Evolutionary conservation across 495 filamentous ascomycete genomes (phyloP).

Genomic region (Penicillium turbatum): DNA sequence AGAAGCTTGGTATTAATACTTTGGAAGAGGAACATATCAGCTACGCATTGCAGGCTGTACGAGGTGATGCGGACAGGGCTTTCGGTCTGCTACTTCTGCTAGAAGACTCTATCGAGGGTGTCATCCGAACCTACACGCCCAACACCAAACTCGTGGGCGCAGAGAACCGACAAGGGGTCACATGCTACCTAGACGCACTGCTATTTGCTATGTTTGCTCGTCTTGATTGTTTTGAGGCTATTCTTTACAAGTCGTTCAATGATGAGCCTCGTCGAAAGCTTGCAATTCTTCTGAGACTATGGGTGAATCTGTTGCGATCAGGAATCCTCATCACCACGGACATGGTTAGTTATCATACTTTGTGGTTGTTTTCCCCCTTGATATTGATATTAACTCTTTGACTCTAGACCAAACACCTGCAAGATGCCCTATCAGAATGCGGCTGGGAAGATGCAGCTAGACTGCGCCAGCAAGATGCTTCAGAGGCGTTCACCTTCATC

Average conservation of each 20-base stretch:
- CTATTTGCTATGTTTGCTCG: slow-evolving; percentile 96
- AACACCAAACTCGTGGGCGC: slow-evolving; percentile 73
- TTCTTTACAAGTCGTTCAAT: slow-evolving; percentile 65
- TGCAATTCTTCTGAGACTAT: slow-evolving; percentile 70
- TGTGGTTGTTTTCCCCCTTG: not conserved
- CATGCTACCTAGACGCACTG: slow-evolving; percentile 88
- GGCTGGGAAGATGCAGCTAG: slow-evolving; percentile 82
- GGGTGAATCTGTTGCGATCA: slow-evolving; percentile 86
- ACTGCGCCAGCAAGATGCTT: slow-evolving; percentile 82
- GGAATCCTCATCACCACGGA: slow-evolving; percentile 83
- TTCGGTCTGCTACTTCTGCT: slow-evolving; percentile 70
- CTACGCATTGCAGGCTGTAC: slow-evolving; percentile 61
- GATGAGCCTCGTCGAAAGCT: slow-evolving; percentile 67
- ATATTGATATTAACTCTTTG: slow-evolving; percentile 22
- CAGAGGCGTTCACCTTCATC: slow-evolving; percentile 92
- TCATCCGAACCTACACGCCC: slow-evolving; percentile 68
- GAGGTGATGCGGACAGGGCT: slow-evolving; percentile 69
- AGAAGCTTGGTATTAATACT: slow-evolving; percentile 32
- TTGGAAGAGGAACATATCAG: slow-evolving; percentile 53
- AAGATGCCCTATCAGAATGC: slow-evolving; percentile 77
- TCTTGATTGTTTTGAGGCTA: slow-evolving; percentile 84
- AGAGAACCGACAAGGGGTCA: slow-evolving; percentile 78
- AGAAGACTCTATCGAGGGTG: slow-evolving; percentile 74
- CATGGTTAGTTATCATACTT: slow-evolving; percentile 57
- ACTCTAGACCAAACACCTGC: slow-evolving; percentile 70